Base-by-base conservation (phyloP, 2,329 filamentous ascomycete species). In the Diaporthe helianthi region DNA sequence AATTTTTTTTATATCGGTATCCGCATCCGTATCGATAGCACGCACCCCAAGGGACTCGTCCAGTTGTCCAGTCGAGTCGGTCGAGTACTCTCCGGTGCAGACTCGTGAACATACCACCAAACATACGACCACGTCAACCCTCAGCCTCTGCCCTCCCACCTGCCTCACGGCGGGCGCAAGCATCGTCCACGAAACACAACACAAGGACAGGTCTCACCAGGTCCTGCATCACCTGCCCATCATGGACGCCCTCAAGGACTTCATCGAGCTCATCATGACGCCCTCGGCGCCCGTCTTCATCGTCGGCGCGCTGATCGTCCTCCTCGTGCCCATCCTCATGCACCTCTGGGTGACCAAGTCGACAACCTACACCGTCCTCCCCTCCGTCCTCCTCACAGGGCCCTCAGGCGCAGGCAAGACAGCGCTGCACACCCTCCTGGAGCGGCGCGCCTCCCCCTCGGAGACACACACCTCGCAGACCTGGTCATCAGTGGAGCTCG, bases 321-420 rank as follows among this genome's bases (percentile, higher is more conserved):
- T 98, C 73, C 80, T 90, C 67, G 83, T 92, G 33, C 96, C 96
- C 24, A 76, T 97, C 65, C 77, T 97, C 67, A 84, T 98, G 58
- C 96, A 98, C 83, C 79, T 88, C 69, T 82, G 91, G 77, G 86
- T 97, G 77, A 89, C 93, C 79, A 87, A 87, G 67, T 85, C 88
- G 61, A 86, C 87, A 47, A 86, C 89, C 17, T 90, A 92, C 75
- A 88, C 88, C 46, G 85, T 84, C 17, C 86, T 92, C 31, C 93
- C 95, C 61, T 91, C 91, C 9, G 89, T 98, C 71, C 83, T 98
- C 12, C 87, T 97, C 52, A 79, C 94, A 60, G 96, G 96, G 1
- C 93, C 95, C 19, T 90, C 90, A 68, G 92, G 90, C 72, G 87
- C 89, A 61, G 96, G 96, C 76, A 99, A 98, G 84, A 98, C 96